Conservation (phyloP, 1,284 basidiomycete genomes). For the Mycosarcoma mackinlayi region DNA sequence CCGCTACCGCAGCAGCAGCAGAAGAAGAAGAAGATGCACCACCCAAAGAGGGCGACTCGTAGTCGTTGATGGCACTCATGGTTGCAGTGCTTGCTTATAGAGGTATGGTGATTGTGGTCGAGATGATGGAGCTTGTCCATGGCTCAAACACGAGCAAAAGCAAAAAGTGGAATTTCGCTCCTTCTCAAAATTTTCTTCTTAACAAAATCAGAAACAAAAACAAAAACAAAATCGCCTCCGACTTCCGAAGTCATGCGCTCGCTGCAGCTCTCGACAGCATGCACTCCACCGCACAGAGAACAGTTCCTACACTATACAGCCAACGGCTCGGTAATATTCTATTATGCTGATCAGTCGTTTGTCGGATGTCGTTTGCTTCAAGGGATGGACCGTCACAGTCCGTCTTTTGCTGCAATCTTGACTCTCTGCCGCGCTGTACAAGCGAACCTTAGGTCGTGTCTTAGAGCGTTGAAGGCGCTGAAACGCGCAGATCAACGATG, state of each 20-base stretch:
- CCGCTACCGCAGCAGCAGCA: neutral
- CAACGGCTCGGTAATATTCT: too few relatives aligned
- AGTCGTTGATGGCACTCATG: slow-evolving; percentile 32
- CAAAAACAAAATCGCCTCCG: slow-evolving; percentile 12
- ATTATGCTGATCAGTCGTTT: too few relatives aligned
- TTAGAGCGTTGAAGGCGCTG: slow-evolving; percentile 1
- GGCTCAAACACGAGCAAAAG: neutral
- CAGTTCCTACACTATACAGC: neutral
- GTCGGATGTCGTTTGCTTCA: too few relatives aligned
- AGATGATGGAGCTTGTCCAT: slow-evolving; percentile 8
- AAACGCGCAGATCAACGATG: slow-evolving; percentile 32
- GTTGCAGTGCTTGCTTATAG: neutral
- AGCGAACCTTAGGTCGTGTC: neutral
- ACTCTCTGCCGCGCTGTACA: too few relatives aligned
- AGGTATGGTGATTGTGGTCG: neutral
- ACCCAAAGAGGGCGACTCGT: slow-evolving; percentile 3
- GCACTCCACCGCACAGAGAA: too few relatives aligned
- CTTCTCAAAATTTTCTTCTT: slow-evolving; percentile 26
- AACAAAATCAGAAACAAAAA: slow-evolving; percentile 2
- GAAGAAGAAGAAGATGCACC: slow-evolving; percentile 3
- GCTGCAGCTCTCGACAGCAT: slow-evolving; percentile 4
- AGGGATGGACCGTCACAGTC: too few relatives aligned
- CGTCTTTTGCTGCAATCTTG: neutral
- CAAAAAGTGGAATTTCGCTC: slow-evolving; percentile 5
- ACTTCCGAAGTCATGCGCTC: slow-evolving; percentile 17